phyloP scores from a whole-genome alignment of 495 filamentous ascomycete genomes.

The Neurospora sublineolata region DNA sequence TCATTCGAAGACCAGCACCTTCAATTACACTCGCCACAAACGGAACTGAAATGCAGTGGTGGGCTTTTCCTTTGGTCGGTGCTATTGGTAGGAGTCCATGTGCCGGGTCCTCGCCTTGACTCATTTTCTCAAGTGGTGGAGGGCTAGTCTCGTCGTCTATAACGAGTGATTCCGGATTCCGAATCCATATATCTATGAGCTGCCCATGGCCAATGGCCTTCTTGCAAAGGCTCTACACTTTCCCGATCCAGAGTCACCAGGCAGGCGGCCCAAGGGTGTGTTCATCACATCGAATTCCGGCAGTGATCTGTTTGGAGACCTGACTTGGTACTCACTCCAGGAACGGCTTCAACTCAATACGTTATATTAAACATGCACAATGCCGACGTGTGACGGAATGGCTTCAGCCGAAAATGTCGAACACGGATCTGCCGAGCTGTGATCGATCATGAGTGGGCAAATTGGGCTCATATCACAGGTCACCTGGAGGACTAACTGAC shows the following conservation, averaged over 20 bases:
- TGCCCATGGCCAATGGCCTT: neutral
- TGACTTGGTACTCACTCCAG: neutral
- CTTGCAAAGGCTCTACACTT: neutral
- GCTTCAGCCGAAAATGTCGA: neutral
- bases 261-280: neutral
- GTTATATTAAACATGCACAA: neutral
- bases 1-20: neutral
- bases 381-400: neutral
- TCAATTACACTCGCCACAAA: neutral
- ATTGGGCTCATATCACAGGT: neutral
- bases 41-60: neutral
- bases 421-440: neutral
- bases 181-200: neutral
- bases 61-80: neutral
- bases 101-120: neutral
- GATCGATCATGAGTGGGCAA: neutral
- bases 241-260: neutral
- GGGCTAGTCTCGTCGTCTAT: neutral
- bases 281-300: neutral
- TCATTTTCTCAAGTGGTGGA: neutral
- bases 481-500: neutral
- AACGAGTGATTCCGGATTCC: neutral
- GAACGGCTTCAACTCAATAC: neutral
- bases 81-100: neutral
- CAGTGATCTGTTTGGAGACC: neutral